phyloP scores from a whole-genome alignment of 192 early-diverging fungal species.

The Physocladia obscura region DNA sequence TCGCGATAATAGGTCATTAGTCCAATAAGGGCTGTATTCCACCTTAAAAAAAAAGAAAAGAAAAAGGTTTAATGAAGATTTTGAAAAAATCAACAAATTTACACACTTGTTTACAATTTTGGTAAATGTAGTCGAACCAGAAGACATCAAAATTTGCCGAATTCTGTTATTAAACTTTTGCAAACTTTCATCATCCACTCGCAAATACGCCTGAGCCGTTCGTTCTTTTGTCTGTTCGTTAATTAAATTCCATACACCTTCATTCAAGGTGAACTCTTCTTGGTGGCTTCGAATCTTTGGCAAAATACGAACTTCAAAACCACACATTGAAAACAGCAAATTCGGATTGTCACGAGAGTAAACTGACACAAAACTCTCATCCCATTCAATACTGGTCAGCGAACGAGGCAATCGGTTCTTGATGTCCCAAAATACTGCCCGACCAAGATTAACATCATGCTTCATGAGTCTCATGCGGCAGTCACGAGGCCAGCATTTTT shows the following conservation, averaged over 20 bases:
- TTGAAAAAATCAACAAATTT: slow-evolving; percentile 35
- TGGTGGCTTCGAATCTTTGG: slow-evolving; percentile 82
- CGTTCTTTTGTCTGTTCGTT: slow-evolving; percentile 97
- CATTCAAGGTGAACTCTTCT: slow-evolving; percentile 87
- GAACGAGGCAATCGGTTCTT: slow-evolving; percentile 96
- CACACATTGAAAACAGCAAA: slow-evolving; percentile 87
- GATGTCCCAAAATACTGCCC: slow-evolving; percentile 99
- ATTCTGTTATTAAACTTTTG: slow-evolving; percentile 93
- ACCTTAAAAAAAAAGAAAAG: slow-evolving; percentile 25
- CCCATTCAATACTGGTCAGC: slow-evolving; percentile 97
- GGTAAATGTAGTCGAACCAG: slow-evolving; percentile 94
- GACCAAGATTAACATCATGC: slow-evolving; percentile 95
- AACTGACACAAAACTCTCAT: slow-evolving; percentile 92
- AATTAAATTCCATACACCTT: slow-evolving; percentile 91
- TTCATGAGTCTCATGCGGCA: slow-evolving; percentile 99
- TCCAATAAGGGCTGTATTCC: slow-evolving; percentile 76
- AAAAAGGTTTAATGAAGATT: too few species aligned
- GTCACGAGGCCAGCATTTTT: slow-evolving; percentile 98
- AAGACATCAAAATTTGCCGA: slow-evolving; percentile 96
- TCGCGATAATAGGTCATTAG: slow-evolving; percentile 99
- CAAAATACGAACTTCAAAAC: slow-evolving; percentile 94
- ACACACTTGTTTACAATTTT: slow-evolving; percentile 98
- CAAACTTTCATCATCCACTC: slow-evolving; percentile 93
- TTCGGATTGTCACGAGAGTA: slow-evolving; percentile 98
- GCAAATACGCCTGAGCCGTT: slow-evolving; percentile 93